Evolutionary conservation across 1,139 yeast genomes (phyloP), one percentile per base, ranked within the genome.

Genomic region (Lodderomyces oxycetoniae): DNA sequence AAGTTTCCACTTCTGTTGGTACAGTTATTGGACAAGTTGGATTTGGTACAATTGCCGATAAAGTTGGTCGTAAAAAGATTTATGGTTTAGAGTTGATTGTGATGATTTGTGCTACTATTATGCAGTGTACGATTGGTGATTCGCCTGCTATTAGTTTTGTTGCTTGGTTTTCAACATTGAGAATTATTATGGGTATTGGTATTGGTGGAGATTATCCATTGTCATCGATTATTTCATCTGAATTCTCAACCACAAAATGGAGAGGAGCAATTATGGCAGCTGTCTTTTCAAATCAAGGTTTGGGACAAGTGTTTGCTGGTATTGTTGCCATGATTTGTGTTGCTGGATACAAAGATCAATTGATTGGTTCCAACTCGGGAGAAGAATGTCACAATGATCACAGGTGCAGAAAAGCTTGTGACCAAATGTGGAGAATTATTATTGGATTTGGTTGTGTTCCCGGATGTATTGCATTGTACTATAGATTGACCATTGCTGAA

Each of bases 201-300:
- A 93, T 91, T 53, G 98, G 98, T 69, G 98, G 97, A 74, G 98
- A 91, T 67, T 91, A 91, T 65, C 98, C 98, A 50, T 77, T 91
- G 63, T 88, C 97, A 28, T 91, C 97, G 28, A 82, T 85, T 59
- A 85, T 85, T 49, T 81, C 94, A 8, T 80, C 95, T 34, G 95
- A 85, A 66, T 85, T 85, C 52, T 75, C 95, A 24, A 83, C 94
- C 39, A 85, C 94, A 49, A 85, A 82, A 61, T 85, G 94, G 93
- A 83, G 95, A 79, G 95, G 95, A 70, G 94, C 95, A 45, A 84
- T 85, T 50, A 85, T 85, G 95, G 86, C 85, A 53, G 93, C 95
- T 28, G 95, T 85, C 37, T 85, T 85, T 61, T 89, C 95, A 36
- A 85, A 84, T 66, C 95, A 85, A 68, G 95, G 95, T 64, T 73